These are phyloP conservation scores for Cutaneotrichosporon curvatum DNA, from an alignment of 1,284 basidiomycete genomes.

Conservation along the genomic window DNA sequence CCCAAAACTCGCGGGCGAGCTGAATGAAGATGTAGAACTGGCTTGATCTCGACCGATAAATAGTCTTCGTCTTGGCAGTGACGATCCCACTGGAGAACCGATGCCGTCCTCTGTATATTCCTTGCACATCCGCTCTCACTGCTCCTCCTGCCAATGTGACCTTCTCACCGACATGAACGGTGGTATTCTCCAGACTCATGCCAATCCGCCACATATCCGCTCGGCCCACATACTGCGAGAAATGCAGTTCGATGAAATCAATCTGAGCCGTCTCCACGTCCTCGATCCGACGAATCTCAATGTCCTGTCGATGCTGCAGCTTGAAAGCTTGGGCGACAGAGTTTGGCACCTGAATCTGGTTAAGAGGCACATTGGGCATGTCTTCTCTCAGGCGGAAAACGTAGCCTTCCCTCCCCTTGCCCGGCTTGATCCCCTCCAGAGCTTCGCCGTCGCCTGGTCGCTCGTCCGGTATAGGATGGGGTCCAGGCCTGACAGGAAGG, in stretches of 20 bases:
- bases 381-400: conserved; percentile 39
- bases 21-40: conserved; percentile 85
- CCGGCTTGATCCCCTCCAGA: conserved; percentile 26
- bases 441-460: conserved; percentile 24
- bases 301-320: conserved; percentile 42
- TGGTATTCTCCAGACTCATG: conserved; percentile 55
- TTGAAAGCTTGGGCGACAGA: conserved; percentile 40
- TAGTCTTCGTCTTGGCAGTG: conserved; percentile 73
- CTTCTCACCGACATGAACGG: conserved; percentile 57
- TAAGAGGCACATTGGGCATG: conserved; percentile 25
- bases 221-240: conserved; percentile 85
- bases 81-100: conserved; percentile 71
- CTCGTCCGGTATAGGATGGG: background rate
- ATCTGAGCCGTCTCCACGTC: conserved; percentile 56
- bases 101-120: conserved; percentile 50
- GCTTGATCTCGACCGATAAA: conserved; percentile 85
- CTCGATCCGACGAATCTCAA: conserved; percentile 41
- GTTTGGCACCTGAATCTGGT: conserved; percentile 41
- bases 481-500: background rate
- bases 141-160: conserved; percentile 52
- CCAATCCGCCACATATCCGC: conserved; percentile 88
- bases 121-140: conserved; percentile 69
- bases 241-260: conserved; percentile 78
- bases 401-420: conserved; percentile 33
- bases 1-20: conserved; percentile 92